phyloP scores from a whole-genome alignment of 176 grass and related monocot species.

The maize (Zea mays) region Zm-B73-REFERENCE-NAM-5.0 NC_050098.1:19808001-19808500 shows the following conservation, averaged over 20 bases:
- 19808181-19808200: not conserved
- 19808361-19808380: not conserved
- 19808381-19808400: constrained; percentile 1
- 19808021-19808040: not conserved
- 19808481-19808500: not conserved
- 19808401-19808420: constrained; percentile 3
- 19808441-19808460: not conserved
- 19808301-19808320: constrained; percentile 11
- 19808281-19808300: not conserved
- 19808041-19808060: constrained; percentile 16
- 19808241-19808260: not conserved
- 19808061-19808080: constrained; percentile 69
- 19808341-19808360: not conserved
- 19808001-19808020: not conserved
- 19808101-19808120: constrained; percentile 96
- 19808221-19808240: constrained; percentile 1
- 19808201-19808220: not conserved
- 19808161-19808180: not conserved
- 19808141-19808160: constrained; percentile 86
- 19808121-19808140: constrained; percentile 97
- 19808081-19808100: constrained; percentile 85
- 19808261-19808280: constrained; percentile 13
- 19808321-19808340: not conserved
- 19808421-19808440: not conserved
- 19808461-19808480: not conserved